These are phyloP conservation scores for Hibiscus mutabilis DNA, from an alignment of 345 rosid species.

Conservation along the genomic window DNA sequence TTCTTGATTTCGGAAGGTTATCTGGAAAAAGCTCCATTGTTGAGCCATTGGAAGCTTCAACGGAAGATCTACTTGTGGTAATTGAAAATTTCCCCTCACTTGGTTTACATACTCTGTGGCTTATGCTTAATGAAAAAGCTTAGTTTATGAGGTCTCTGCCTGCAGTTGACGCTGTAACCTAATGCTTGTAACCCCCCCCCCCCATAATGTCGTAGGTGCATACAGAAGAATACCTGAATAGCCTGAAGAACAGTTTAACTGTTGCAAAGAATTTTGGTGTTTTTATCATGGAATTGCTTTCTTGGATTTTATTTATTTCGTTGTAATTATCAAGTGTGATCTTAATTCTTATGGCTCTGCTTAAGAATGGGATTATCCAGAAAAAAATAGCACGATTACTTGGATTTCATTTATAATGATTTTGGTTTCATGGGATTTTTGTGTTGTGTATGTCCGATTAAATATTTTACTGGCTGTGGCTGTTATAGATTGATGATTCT, in stretches of 20 bases:
- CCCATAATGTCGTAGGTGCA: slow-evolving; percentile 50
- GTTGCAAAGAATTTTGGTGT: slow-evolving; percentile 46
- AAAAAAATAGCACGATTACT: not conserved
- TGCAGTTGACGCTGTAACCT: not conserved
- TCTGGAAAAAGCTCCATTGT: slow-evolving; percentile 48
- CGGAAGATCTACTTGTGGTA: slow-evolving; percentile 89
- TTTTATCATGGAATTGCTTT: not conserved
- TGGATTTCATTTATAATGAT: not conserved
- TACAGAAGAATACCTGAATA: slow-evolving; percentile 60
- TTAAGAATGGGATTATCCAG: not conserved
- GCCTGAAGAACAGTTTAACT: slow-evolving; percentile 64
- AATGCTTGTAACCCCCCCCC: not conserved
- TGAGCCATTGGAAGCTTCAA: slow-evolving; percentile 78
- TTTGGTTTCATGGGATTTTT: not conserved
- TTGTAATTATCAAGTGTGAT: not conserved
- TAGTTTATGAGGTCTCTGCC: not conserved
- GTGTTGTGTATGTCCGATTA: not conserved
- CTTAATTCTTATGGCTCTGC: not conserved
- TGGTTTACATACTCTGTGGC: not conserved
- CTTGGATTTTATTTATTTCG: not conserved
- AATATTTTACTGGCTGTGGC: not conserved
- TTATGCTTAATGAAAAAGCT: not conserved
- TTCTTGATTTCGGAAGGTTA: slow-evolving; percentile 49
- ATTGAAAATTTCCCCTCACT: not conserved
- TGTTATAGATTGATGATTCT: not conserved